Evolutionary conservation across 768 basidiomycete species (phyloP).

Genomic region (Mycena belliarum): DNA sequence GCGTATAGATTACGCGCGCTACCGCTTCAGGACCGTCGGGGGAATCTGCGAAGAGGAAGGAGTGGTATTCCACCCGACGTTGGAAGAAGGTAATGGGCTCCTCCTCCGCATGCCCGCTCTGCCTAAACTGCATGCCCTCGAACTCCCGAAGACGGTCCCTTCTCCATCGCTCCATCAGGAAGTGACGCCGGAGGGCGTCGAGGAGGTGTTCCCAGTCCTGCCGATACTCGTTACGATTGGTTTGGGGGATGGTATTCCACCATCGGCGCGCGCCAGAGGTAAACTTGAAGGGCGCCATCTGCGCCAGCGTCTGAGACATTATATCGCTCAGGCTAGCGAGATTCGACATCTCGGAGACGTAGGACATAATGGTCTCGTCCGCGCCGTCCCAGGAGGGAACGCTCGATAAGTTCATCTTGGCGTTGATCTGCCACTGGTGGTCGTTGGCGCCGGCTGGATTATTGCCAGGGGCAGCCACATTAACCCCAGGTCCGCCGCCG

Average conservation of each 20-base stretch:
- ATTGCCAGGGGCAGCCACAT: no score
- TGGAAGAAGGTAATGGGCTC: slow-evolving; percentile 2
- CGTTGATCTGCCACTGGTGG: slow-evolving; percentile 12
- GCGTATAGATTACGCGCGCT: not conserved
- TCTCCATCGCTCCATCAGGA: not conserved
- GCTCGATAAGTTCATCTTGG: not conserved
- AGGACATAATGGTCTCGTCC: slow-evolving; percentile 1
- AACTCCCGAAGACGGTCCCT: not conserved
- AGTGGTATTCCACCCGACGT: not conserved
- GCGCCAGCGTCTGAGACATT: not conserved
- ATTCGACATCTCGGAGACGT: not conserved
- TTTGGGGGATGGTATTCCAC: not conserved
- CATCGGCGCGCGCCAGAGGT: not conserved
- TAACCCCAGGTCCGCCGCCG: no score
- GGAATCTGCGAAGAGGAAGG: not conserved
- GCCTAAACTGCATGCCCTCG: not conserved
- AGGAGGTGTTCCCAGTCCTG: not conserved
- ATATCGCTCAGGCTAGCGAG: not conserved
- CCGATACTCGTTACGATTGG: no score
- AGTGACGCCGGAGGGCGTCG: not conserved
- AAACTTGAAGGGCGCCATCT: slow-evolving; percentile 5
- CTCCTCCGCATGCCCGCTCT: not conserved
- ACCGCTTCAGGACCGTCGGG: not conserved
- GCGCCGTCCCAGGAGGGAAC: slow-evolving; percentile 12
- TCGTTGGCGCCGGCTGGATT: no score